Evolutionary conservation across 2,329 filamentous ascomycete genomes (phyloP).

Genomic region (Bisporella sp.): DNA sequence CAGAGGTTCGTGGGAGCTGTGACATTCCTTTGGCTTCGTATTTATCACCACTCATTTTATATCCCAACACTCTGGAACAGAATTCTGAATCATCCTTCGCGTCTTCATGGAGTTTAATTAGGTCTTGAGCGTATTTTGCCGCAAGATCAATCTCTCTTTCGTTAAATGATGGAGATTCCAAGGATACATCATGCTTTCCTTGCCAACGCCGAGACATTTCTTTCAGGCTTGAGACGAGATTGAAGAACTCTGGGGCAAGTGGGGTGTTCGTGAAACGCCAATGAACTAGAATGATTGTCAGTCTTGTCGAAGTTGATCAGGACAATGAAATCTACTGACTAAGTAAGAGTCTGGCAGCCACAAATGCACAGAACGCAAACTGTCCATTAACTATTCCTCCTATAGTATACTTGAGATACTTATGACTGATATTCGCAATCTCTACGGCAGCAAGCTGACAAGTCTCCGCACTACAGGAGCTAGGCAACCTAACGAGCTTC

Average conservation of each 20-base stretch:
- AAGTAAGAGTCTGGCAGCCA: conserved; percentile 37
- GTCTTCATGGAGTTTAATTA: conserved; percentile 1
- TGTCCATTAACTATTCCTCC: conserved; percentile 29
- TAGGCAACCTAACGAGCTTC: conserved; percentile 33
- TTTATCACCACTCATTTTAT: background rate
- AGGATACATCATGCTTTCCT: background rate
- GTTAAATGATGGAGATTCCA: background rate
- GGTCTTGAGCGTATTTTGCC: conserved; percentile 5
- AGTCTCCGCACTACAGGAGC: conserved; percentile 39
- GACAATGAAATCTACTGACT: conserved; percentile 7
- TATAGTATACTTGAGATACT: conserved; percentile 35
- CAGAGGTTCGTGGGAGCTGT: background rate
- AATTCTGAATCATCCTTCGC: conserved; percentile 1
- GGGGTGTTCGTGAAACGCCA: conserved; percentile 8
- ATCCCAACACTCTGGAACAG: conserved; percentile 2
- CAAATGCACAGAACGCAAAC: conserved; percentile 40
- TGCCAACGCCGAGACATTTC: conserved; percentile 9
- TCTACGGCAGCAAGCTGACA: conserved; percentile 40
- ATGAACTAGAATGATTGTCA: conserved; percentile 6
- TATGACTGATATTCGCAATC: conserved; percentile 37
- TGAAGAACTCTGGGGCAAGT: conserved; percentile 11
- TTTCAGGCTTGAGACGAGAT: conserved; percentile 8
- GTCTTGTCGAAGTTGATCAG: background rate
- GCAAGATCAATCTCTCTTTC: background rate
- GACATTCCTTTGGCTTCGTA: background rate